Base-by-base conservation (phyloP, 2,329 filamentous ascomycete species). In the Sphaerulina vaccinii region DNA sequence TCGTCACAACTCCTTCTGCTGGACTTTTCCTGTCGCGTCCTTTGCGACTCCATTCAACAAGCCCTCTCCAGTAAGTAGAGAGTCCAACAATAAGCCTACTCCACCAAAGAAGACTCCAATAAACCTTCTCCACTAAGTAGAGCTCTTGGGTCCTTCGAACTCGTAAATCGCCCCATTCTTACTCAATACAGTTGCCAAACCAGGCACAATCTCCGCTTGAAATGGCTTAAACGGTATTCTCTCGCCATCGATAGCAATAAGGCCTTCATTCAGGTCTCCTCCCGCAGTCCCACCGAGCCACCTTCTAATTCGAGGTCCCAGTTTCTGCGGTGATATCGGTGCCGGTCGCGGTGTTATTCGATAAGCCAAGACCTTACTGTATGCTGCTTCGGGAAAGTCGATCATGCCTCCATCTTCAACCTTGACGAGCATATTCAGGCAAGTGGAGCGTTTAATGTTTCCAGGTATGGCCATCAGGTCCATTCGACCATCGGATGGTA, bases 181-280 rank as follows among this genome's bases (percentile, higher is more conserved):
- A 43, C 88, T 89, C 57, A 97, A 75, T n/a, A 92, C 87, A 3
- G 87, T 89, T 1, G 89, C 93, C 19, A 99, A 75, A 0, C 86
- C 87, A 46, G 76, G 80, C 68, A 96, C 90, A 5, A 96, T 79
- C 72, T 99, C 93, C 2, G 85, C 89, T 74, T 99, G 93, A 67
- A 96, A 95, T 0, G 89, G 87, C 62, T 86, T 86, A 68, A 95
- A 97, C 0, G 90, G 87, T 2, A 95, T 78, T 48, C 81, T 80
- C 72, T 99, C 93, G 32, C 93, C 93, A 65, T 97, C 93, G 59
- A 99, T 90, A 68, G 90, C 95, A 68, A 99, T 95, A 68, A 88
- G 93, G 1, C 92, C 92, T 56, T 85, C 79, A 33, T 81, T 75
- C 62, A 85, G 79, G 56, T 86, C 59, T 18, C 45, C 45, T 16